Evolutionary conservation across 306 rosid genomes (phyloP).

Genomic region (Acacia crassicarpa): DNA sequence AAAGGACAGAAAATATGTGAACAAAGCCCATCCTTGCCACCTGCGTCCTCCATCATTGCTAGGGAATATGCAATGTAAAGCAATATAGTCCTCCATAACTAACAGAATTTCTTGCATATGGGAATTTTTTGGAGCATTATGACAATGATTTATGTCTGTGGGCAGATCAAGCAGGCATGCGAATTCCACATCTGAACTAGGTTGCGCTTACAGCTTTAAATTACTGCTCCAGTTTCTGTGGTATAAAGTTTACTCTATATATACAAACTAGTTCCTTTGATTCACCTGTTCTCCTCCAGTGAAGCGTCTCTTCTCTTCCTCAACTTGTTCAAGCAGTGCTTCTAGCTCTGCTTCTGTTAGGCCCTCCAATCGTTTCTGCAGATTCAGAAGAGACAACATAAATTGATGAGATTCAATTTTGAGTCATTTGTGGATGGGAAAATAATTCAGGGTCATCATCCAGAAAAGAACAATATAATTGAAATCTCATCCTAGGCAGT

Average conservation of each 20-base stretch:
- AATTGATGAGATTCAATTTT: constrained; percentile 11
- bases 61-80: not conserved
- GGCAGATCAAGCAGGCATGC: constrained; percentile 16
- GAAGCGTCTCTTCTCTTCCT: constrained; percentile 83
- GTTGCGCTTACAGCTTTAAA: not conserved
- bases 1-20: not conserved
- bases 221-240: constrained; percentile 6
- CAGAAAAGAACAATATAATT: not conserved
- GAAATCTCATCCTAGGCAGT: not conserved
- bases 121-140: not conserved
- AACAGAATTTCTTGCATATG: not conserved
- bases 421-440: constrained; percentile 2
- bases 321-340: constrained; percentile 87
- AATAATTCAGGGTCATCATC: not conserved
- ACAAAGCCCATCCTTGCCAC: not conserved
- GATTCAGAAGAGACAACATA: constrained; percentile 21
- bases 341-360: constrained; percentile 92
- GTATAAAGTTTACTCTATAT: constrained; percentile 24
- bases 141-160: not conserved
- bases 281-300: constrained; percentile 50
- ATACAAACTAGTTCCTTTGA: constrained; percentile 38
- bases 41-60: not conserved
- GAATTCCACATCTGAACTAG: constrained; percentile 21
- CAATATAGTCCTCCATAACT: not conserved
- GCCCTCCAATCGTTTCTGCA: constrained; percentile 93